Percentiles rank a stretch among this genome's conserved stretches.
Evolutionary conservation across 768 basidiomycete genomes (phyloP).

Genomic region (Cystofilobasidium bisporidii): DNA sequence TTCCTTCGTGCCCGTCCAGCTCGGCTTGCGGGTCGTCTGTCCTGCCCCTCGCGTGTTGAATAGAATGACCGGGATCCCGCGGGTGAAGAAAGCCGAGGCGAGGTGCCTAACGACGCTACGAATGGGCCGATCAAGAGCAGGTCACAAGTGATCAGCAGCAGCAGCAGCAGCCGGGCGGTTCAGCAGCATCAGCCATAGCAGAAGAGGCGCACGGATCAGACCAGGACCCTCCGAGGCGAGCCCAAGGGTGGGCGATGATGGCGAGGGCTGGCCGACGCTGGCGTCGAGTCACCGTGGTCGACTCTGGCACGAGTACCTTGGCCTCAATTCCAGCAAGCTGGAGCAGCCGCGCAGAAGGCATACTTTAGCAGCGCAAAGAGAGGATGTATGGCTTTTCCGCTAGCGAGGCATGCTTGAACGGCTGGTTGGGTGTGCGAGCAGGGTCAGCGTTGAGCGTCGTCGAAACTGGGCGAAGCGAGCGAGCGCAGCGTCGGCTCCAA

Average conservation of each 20-base stretch:
- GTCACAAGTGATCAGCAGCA: not conserved
- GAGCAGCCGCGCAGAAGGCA: not conserved
- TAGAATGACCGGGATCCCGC: not conserved
- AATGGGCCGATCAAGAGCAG: not conserved
- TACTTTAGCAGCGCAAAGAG: too few species aligned
- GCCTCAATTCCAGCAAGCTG: constrained; percentile 5
- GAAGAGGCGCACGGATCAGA: not conserved
- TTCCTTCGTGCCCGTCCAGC: constrained; percentile 3
- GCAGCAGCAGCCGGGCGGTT: not conserved
- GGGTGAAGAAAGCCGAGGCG: not conserved
- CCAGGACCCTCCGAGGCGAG: constrained; percentile 10
- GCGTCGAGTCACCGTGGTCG: too few species aligned
- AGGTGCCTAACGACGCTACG: constrained; percentile 2
- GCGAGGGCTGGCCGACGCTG: too few species aligned
- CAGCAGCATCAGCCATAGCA: not conserved
- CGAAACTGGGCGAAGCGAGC: too few species aligned
- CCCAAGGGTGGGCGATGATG: constrained; percentile 12
- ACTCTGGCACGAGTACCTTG: not conserved
- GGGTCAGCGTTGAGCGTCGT: too few species aligned
- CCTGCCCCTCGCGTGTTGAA: constrained; percentile 10
- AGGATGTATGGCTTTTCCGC: too few species aligned
- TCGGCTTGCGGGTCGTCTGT: not conserved
- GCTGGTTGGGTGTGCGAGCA: too few species aligned
- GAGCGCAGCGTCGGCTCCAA: too few species aligned
- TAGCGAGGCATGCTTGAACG: too few species aligned